Conservation (phyloP, 768 basidiomycete genomes). For the Trametopsis cervina region DNA sequence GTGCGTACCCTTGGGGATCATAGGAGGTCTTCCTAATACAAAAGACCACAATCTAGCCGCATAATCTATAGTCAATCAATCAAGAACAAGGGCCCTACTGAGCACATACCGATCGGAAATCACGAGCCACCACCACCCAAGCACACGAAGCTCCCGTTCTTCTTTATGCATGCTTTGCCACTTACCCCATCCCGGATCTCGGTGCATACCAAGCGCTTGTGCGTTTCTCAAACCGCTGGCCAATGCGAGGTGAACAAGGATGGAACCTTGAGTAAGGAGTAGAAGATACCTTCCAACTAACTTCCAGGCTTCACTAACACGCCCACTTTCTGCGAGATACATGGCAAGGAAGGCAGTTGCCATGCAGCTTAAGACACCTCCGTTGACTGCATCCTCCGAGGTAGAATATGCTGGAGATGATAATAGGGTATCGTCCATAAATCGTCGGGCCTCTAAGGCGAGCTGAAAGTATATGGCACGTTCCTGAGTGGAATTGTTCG, state of each 20-base stretch:
- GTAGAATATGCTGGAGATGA: slow-evolving; percentile 16
- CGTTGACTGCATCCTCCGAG: slow-evolving; percentile 23
- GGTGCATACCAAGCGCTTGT: slow-evolving; percentile 23
- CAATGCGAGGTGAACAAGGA: background rate
- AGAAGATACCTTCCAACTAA: slow-evolving; percentile 13
- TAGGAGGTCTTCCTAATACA: slow-evolving; percentile 38
- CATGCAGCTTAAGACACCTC: slow-evolving; percentile 39
- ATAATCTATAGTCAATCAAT: slow-evolving; percentile 9
- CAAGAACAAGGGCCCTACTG: background rate
- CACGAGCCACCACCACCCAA: slow-evolving; percentile 22
- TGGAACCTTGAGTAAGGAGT: background rate
- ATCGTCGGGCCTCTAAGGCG: slow-evolving; percentile 37
- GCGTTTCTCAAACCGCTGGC: slow-evolving; percentile 15
- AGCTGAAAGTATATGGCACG: slow-evolving; percentile 32
- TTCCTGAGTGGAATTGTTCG: slow-evolving; percentile 12
- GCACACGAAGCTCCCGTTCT: slow-evolving; percentile 18
- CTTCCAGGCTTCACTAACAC: slow-evolving; percentile 35
- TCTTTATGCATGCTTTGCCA: slow-evolving; percentile 22
- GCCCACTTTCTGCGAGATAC: slow-evolving; percentile 40
- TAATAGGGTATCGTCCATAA: slow-evolving; percentile 35
- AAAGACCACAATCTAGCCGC: slow-evolving; percentile 35
- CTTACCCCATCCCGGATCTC: slow-evolving; percentile 21
- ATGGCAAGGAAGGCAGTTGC: slow-evolving; percentile 38
- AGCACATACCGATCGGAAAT: slow-evolving; percentile 17
- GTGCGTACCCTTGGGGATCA: slow-evolving; percentile 31